Evolutionary conservation across 306 rosid species (phyloP).

Genomic region (Prunus fruticosa): DNA sequence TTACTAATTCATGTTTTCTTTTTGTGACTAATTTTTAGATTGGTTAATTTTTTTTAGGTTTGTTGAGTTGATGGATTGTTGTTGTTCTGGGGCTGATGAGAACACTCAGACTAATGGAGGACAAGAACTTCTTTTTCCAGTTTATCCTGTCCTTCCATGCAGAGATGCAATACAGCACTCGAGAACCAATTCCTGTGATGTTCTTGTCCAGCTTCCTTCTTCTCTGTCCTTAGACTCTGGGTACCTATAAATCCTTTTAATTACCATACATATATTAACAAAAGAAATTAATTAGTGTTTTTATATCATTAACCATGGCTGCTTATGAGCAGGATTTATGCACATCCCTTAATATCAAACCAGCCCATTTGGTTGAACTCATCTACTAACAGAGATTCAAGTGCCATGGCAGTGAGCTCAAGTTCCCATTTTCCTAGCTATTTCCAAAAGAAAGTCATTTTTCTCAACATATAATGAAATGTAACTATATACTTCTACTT

Average conservation of each 20-base stretch:
- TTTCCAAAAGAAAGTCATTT: background rate
- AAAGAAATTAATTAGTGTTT: background rate
- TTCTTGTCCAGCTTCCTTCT: conserved; percentile 62
- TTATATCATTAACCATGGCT: background rate
- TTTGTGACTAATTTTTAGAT: conserved; percentile 1
- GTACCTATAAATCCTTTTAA: conserved; percentile 26
- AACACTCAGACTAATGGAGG: conserved; percentile 46
- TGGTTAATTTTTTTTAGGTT: conserved; percentile 36
- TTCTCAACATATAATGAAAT: background rate
- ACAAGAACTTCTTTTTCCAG: conserved; percentile 54
- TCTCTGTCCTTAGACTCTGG: conserved; percentile 68
- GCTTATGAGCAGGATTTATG: conserved; percentile 53
- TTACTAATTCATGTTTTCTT: background rate
- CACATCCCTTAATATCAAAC: conserved; percentile 63
- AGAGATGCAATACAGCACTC: conserved; percentile 73
- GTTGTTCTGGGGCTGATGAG: conserved; percentile 80
- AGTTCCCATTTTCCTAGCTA: background rate
- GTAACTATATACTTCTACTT: background rate
- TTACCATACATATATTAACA: too few species aligned
- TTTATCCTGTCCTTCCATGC: conserved; percentile 57
- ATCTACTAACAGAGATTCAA: conserved; percentile 32
- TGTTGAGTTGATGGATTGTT: conserved; percentile 78
- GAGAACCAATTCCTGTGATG: conserved; percentile 54
- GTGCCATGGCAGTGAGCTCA: conserved; percentile 45
- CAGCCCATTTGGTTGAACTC: conserved; percentile 77